Evolutionary conservation across 306 rosid species (phyloP).

Genomic region (Gynostemma pentaphyllum): DNA sequence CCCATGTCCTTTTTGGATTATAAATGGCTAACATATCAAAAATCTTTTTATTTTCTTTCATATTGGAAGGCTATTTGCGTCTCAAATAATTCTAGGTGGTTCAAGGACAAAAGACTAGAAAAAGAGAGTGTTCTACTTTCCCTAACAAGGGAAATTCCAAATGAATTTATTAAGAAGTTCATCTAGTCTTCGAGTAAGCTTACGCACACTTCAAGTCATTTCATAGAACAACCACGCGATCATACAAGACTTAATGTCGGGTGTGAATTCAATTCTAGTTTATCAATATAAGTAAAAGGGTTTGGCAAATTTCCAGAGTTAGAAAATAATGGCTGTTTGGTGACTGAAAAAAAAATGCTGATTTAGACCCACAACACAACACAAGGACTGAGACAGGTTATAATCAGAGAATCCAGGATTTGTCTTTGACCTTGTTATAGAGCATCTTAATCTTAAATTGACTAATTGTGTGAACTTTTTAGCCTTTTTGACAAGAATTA

Average conservation of each 20-base stretch:
- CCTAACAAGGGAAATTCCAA: neutral
- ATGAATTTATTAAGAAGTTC: conserved; percentile 1
- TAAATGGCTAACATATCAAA: neutral
- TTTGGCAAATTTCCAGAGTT: neutral
- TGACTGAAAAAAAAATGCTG: neutral
- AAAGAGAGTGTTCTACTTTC: neutral
- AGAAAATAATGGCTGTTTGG: neutral
- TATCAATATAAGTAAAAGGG: no score
- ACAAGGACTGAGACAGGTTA: neutral
- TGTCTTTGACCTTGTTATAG: neutral
- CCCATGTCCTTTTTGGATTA: neutral
- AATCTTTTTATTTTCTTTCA: neutral
- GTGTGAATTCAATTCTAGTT: no score
- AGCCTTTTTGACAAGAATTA: neutral
- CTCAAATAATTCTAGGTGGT: neutral
- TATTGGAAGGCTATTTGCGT: neutral
- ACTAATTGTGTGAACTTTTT: neutral
- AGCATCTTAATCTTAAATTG: conserved; percentile 2
- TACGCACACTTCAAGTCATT: no score
- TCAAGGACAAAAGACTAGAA: neutral
- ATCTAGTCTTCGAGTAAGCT: no score
- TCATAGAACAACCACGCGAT: no score
- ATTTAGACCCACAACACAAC: no score
- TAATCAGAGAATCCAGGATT: neutral
- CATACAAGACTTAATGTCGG: no score